These are phyloP conservation scores for Apiosordaria backusii DNA, from an alignment of 495 filamentous ascomycete species.

Conservation along the genomic window DNA sequence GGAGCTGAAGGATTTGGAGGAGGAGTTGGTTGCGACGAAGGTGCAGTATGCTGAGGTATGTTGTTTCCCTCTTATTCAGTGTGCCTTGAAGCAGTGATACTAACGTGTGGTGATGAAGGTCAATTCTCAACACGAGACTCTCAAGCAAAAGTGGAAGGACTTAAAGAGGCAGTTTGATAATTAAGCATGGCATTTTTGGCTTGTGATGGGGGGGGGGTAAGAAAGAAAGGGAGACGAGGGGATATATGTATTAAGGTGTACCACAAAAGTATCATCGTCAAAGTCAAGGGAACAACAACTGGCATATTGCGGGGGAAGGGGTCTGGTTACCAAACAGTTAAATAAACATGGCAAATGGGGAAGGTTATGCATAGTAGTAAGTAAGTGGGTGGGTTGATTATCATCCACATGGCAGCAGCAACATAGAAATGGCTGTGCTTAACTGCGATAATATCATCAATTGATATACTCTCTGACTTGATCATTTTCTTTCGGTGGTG, in stretches of 20 bases:
- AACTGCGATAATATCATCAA: not conserved
- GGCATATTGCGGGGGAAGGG: not conserved
- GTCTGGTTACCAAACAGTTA: not conserved
- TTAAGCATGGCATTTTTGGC: not conserved
- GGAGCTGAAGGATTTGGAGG: conserved; percentile 90
- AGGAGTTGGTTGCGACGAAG: conserved; percentile 87
- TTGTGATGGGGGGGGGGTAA: not conserved
- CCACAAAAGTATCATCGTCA: not conserved
- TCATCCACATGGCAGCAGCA: not conserved
- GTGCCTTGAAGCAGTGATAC: not conserved
- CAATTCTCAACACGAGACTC: conserved; percentile 67
- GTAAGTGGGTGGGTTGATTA: not conserved
- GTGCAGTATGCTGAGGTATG: conserved; percentile 92
- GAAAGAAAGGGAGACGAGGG: no score
- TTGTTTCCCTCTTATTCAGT: conserved; percentile 8
- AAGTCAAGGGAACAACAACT: not conserved
- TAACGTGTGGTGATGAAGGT: conserved; percentile 46
- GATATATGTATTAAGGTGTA: not conserved
- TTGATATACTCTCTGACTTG: not conserved
- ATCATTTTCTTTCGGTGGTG: no score
- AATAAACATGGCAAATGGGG: not conserved
- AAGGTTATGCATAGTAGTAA: not conserved
- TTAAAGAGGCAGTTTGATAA: conserved; percentile 57
- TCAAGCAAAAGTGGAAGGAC: conserved; percentile 77
- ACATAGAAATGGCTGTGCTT: not conserved